Evolutionary conservation across 1,139 yeast species (phyloP).

Genomic region (Eremothecium gossypii): DNA sequence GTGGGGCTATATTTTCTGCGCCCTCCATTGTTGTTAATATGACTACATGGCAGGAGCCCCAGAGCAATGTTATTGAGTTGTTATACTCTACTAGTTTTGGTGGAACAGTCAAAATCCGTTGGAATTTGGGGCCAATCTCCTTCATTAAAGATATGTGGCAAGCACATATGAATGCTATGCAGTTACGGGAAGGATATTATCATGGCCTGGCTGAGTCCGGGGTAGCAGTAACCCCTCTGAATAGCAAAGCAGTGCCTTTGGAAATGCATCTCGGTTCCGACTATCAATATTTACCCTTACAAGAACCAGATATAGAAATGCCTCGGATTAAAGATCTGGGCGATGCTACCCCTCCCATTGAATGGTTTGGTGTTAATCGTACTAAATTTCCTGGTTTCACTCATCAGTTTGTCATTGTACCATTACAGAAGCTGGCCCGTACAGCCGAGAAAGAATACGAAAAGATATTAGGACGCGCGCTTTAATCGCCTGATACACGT

Average conservation of each 20-base stretch:
- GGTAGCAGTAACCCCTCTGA: neutral
- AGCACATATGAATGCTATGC: conserved; percentile 55
- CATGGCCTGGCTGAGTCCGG: conserved; percentile 12
- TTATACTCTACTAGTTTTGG: conserved; percentile 66
- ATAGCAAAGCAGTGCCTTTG: conserved; percentile 32
- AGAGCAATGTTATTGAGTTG: conserved; percentile 48
- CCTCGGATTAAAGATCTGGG: conserved; percentile 89
- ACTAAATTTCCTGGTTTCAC: conserved; percentile 76
- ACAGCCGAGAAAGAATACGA: conserved; percentile 43
- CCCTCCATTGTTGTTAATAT: conserved; percentile 69
- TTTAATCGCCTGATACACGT: neutral
- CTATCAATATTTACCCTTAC: conserved; percentile 54
- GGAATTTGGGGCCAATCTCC: conserved; percentile 92
- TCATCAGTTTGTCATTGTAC: conserved; percentile 67
- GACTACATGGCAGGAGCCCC: conserved; percentile 58
- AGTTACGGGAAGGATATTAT: conserved; percentile 38
- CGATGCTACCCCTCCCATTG: conserved; percentile 94
- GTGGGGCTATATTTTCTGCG: conserved; percentile 72
- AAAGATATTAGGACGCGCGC: conserved; percentile 27
- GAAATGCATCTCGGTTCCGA: conserved; percentile 55
- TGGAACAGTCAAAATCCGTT: conserved; percentile 80
- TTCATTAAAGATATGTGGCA: conserved; percentile 88
- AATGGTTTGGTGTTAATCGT: conserved; percentile 94
- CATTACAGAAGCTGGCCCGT: conserved; percentile 62
- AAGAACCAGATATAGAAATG: conserved; percentile 74